These are phyloP conservation scores for Xylaria sp. DNA, from an alignment of 2,329 filamentous ascomycete species.

Conservation along the genomic window DNA sequence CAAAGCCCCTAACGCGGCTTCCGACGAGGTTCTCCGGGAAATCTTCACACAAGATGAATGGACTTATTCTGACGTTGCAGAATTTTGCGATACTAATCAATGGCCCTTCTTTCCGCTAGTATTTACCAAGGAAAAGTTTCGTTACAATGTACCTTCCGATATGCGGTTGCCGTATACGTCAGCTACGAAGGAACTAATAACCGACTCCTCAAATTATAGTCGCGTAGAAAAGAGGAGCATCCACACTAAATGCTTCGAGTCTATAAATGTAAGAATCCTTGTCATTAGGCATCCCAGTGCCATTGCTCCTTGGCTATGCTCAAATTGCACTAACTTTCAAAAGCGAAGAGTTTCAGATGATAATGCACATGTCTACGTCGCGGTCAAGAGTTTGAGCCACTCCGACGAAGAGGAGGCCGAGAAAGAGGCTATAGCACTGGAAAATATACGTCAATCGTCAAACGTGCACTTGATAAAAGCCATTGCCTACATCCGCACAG, in stretches of 20 bases:
- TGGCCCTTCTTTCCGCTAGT: constrained; percentile 15
- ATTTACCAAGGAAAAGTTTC: constrained; percentile 15
- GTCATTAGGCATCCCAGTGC: not conserved
- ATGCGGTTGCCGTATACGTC: constrained; percentile 13
- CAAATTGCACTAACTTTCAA: not conserved
- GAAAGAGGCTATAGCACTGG: not conserved
- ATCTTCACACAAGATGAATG: constrained; percentile 7
- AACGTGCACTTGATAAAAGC: constrained; percentile 19
- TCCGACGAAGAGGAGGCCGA: not conserved
- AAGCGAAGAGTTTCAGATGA: constrained; percentile 9
- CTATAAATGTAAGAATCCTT: not conserved
- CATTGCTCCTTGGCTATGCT: too few species aligned
- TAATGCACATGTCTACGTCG: constrained; percentile 2
- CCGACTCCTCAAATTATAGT: constrained; percentile 2
- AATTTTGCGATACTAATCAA: constrained; percentile 11
- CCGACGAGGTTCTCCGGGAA: not conserved
- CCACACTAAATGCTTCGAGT: constrained; percentile 6
- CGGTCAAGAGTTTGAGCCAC: constrained; percentile 6
- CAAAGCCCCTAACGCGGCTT: too few species aligned
- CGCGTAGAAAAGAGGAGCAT: constrained; percentile 18
- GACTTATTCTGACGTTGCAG: not conserved
- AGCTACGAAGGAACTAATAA: not conserved
- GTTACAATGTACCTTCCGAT: not conserved
- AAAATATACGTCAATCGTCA: not conserved
- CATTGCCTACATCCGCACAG: constrained; percentile 8